Conservation (phyloP, 2,329 filamentous ascomycete species). For the Aspergillus sp. region DNA sequence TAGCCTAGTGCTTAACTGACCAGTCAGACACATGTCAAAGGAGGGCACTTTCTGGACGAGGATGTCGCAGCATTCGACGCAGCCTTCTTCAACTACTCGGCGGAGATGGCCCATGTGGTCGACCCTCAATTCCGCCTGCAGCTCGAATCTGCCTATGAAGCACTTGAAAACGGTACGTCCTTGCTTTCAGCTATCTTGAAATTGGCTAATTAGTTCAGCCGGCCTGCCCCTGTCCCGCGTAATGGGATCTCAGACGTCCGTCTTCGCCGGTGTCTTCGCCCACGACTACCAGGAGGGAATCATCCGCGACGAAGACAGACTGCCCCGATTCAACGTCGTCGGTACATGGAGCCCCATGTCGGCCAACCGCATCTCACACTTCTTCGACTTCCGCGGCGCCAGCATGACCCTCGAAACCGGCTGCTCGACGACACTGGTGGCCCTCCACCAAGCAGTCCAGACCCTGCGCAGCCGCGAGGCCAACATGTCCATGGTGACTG, state of each 20-base stretch:
- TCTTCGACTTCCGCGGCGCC: conserved; percentile 29
- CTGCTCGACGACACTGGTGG: conserved; percentile 24
- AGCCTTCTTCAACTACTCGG: not conserved
- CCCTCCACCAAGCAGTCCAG: conserved; percentile 28
- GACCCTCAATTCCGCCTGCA: conserved; percentile 22
- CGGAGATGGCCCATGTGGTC: conserved; percentile 7
- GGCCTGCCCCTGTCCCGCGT: conserved; percentile 24
- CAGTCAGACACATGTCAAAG: conserved; percentile 6
- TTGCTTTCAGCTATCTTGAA: no score
- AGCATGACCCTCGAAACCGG: conserved; percentile 31
- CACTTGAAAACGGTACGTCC: conserved; percentile 19
- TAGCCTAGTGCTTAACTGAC: not conserved
- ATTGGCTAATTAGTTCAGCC: conserved; percentile 7
- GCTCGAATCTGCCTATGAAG: conserved; percentile 24
- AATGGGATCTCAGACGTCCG: conserved; percentile 20
- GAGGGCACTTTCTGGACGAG: conserved; percentile 12
- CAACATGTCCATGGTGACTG: conserved; percentile 24
- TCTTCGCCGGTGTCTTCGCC: conserved; percentile 22
- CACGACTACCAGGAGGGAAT: conserved; percentile 22
- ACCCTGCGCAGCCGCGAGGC: conserved; percentile 14
- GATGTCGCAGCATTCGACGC: not conserved
- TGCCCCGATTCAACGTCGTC: conserved; percentile 20
- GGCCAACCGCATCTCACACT: conserved; percentile 32
- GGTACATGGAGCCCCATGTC: conserved; percentile 17
- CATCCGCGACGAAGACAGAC: conserved; percentile 22